Evolutionary conservation across 83 land plant genomes (phyloP).

Genomic region (Thuja plicata): DNA sequence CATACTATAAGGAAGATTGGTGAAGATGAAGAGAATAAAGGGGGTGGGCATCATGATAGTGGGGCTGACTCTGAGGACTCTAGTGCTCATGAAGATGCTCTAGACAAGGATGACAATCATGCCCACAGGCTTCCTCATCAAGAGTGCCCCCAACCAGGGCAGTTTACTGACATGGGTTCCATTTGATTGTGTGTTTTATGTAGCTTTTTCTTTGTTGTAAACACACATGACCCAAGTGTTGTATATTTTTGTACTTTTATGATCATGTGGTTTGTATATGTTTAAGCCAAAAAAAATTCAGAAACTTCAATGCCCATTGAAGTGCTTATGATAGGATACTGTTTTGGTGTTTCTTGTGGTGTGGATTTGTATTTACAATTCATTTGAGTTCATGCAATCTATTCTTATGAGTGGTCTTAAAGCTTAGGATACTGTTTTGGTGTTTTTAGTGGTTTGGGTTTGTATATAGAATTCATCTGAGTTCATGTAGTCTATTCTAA

Average conservation of each 20-base stretch:
- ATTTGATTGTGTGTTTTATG: neutral
- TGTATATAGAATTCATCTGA: too few relatives aligned
- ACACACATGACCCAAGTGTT: neutral
- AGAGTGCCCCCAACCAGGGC: neutral
- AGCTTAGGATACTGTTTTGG: too few relatives aligned
- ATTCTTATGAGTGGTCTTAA: too few relatives aligned
- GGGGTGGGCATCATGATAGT: neutral
- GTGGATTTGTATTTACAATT: too few relatives aligned
- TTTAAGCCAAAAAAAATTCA: neutral
- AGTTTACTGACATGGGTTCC: neutral
- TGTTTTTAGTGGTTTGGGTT: too few relatives aligned
- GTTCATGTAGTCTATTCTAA: too few relatives aligned
- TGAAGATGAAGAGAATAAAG: neutral
- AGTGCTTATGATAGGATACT: too few relatives aligned
- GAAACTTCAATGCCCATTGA: too few relatives aligned
- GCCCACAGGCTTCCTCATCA: neutral
- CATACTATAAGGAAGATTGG: conserved; percentile 14
- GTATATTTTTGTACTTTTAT: neutral
- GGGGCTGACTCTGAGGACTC: neutral
- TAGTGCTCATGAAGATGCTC: neutral
- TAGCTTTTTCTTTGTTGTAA: neutral
- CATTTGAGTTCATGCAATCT: too few relatives aligned
- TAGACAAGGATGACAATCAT: neutral
- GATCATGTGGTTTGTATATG: neutral
- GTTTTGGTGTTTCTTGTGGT: too few relatives aligned